Base-by-base conservation (phyloP, 2,329 filamentous ascomycete genomes). In the Cordyceps farinosa region DNA sequence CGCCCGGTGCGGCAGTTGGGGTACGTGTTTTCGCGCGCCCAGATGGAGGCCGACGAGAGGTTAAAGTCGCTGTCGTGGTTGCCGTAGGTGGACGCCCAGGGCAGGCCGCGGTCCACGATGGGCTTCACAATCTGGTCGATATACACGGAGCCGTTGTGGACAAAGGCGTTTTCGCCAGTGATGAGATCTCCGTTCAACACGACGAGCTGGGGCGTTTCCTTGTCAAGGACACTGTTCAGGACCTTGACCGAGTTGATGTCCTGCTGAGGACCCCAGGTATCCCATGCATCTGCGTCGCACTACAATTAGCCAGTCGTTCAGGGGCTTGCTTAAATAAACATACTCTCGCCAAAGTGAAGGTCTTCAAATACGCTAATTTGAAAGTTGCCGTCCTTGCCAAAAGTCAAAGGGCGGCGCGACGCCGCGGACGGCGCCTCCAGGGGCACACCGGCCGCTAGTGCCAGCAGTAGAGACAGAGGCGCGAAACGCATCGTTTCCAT, bases 81-180 rank as follows among this genome's bases (percentile, higher is more conserved):
- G 0, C 89, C 89, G 66, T 91, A 91, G 0, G 87, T 87, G 0
- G 85, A 87, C 2, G 87, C 87, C 84, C 87, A 91, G 0, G 79
- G 78, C 0, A 89, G 70, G 8, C 78, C 77, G 17, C 82, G 80
- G 3, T 81, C 66, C 0, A 88, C 76, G 0, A 91, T 74, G 0
- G 87, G 87, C 1, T 69, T 74, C 1, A 89, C 84, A 10, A 89
- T 80, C 67, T 81, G 73, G 67, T 90, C 84, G 3, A 90, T 63
- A 61, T 88, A 87, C 7, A 74, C 68, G 0, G 84, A 86, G 61
- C 70, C 72, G 68, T 89, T 89, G 4, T 81, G 74, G 4, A 78
- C 63, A 65, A 77, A 83, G 0, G 81, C 82, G 63, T 87, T 85
- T 64, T 91, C 88, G 45, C 89, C 88, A 0, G 88, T 89, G 61